A percentile compares a stretch with the other conserved stretches of the same genome.
phyloP scores from a whole-genome alignment of 106 monocot genomes.

The Dioscorea alata region DNA sequence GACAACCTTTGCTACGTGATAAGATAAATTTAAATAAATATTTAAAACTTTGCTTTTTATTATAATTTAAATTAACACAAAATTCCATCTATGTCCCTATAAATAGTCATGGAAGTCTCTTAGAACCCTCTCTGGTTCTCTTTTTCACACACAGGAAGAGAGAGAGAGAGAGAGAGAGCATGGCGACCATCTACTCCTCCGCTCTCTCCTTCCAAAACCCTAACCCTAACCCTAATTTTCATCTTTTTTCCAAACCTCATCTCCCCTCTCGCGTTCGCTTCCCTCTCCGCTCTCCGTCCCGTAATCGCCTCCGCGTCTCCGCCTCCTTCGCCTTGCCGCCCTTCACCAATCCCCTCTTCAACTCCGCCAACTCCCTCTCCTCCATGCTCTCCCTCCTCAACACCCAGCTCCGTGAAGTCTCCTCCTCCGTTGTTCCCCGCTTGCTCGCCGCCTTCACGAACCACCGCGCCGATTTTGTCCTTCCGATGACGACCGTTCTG shows the following conservation, averaged over 20 bases:
- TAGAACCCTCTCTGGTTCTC: too few relatives aligned
- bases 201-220: too few relatives aligned
- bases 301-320: neutral
- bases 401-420: neutral
- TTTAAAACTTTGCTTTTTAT: too few relatives aligned
- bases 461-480: slow-evolving; percentile 46
- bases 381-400: slow-evolving; percentile 2
- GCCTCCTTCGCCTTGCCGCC: neutral
- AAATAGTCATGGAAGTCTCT: too few relatives aligned
- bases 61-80: too few relatives aligned
- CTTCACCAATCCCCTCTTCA: slow-evolving; percentile 10
- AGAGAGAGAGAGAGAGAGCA: too few relatives aligned
- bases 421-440: slow-evolving; percentile 22
- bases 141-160: too few relatives aligned
- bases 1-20: too few relatives aligned
- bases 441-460: slow-evolving; percentile 45
- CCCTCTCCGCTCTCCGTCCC: neutral
- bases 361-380: slow-evolving; percentile 2
- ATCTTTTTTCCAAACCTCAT: neutral
- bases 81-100: too few relatives aligned
- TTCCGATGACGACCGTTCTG: slow-evolving; percentile 65
- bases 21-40: too few relatives aligned
- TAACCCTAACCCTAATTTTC: neutral
- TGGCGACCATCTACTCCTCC: too few relatives aligned
- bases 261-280: neutral